Conservation (phyloP, 192 early-diverging fungal species). For the Anaeromyces robustus region DNA sequence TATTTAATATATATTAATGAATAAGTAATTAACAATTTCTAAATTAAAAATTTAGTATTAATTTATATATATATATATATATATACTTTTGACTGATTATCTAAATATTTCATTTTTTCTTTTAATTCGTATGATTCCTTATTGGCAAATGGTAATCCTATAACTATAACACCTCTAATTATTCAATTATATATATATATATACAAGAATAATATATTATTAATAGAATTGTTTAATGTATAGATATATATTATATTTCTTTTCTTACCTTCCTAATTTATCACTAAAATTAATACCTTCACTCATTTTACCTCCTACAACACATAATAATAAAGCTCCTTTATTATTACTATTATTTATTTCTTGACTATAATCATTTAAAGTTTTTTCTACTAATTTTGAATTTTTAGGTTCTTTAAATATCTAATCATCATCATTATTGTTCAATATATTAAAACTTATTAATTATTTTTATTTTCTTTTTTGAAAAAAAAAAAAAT, state of each 20-base stretch:
- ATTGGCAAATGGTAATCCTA: slow-evolving; percentile 79
- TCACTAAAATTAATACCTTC: slow-evolving; percentile 82
- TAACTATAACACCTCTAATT: slow-evolving; percentile 61
- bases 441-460: neutral
- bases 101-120: slow-evolving; percentile 56
- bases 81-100: slow-evolving; percentile 9
- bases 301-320: slow-evolving; percentile 81
- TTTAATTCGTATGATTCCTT: slow-evolving; percentile 53
- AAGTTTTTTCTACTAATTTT: slow-evolving; percentile 29
- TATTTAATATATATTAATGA: no score
- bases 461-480: neutral
- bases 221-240: no score
- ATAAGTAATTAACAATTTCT: no score
- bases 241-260: slow-evolving; percentile 1
- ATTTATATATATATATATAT: neutral
- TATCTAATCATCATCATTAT: slow-evolving; percentile 18
- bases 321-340: slow-evolving; percentile 70
- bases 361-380: slow-evolving; percentile 39
- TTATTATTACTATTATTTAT: slow-evolving; percentile 18
- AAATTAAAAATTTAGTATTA: neutral
- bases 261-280: slow-evolving; percentile 40
- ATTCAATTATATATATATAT: neutral
- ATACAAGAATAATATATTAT: no score
- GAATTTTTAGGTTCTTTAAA: slow-evolving; percentile 53
- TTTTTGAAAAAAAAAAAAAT: neutral